These are phyloP conservation scores for Termitomyces sp. DNA, from an alignment of 768 basidiomycete species.

Conservation along the genomic window DNA sequence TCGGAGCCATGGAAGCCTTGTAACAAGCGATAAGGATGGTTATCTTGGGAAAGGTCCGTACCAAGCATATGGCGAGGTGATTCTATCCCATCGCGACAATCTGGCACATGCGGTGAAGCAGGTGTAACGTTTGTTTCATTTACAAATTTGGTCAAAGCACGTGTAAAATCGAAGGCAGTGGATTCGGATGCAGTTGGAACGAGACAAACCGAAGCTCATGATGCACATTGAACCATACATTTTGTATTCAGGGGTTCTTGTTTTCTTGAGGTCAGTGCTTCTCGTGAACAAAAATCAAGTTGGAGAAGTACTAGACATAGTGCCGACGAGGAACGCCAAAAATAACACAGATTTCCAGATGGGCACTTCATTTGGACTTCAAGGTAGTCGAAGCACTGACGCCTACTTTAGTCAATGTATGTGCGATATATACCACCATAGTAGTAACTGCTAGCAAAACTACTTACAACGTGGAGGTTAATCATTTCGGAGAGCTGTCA, in stretches of 20 bases:
- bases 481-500: slow-evolving; percentile 13
- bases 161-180: neutral
- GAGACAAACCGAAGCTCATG: neutral
- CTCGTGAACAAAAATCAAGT: neutral
- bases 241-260: too few species aligned
- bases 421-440: neutral
- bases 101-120: neutral
- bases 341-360: neutral
- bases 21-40: slow-evolving; percentile 1
- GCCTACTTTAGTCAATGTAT: neutral
- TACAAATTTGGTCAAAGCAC: neutral
- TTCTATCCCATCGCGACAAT: neutral
- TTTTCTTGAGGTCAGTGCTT: neutral
- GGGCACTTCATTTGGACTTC: neutral
- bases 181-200: neutral
- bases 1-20: neutral
- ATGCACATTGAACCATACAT: neutral
- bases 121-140: neutral
- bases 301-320: neutral
- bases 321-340: neutral
- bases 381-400: neutral
- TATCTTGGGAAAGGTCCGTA: neutral
- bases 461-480: neutral
- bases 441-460: neutral
- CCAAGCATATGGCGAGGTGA: slow-evolving; percentile 4